Percentiles rank a stretch among this genome's conserved stretches.
Conservation (phyloP, 2,329 filamentous ascomycete genomes). For the Penicillium sp. region DNA sequence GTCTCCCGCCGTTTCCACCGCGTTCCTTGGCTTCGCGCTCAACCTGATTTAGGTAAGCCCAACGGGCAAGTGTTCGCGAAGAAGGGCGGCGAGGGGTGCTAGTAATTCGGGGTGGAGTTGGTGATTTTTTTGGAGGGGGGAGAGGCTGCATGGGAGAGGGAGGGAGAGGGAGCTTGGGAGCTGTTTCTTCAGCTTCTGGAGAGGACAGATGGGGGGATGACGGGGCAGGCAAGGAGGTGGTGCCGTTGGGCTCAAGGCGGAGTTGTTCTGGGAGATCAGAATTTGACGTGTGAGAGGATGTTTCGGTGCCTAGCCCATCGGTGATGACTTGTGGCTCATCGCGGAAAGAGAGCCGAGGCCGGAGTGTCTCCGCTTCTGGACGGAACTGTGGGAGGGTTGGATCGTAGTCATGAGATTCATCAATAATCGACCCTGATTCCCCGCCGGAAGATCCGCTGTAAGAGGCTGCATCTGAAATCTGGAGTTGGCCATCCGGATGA, state of each 20-base stretch:
- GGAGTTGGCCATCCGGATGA: constrained; percentile 8
- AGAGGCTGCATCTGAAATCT: constrained; percentile 1
- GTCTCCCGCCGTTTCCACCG: constrained; percentile 72
- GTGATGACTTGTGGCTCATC: constrained; percentile 7
- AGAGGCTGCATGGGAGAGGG: constrained; percentile 36
- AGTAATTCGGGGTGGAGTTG: constrained; percentile 15
- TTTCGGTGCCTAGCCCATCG: not conserved
- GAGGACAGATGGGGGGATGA: constrained; percentile 31
- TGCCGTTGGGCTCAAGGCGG: constrained; percentile 40
- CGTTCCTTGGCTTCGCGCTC: constrained; percentile 68
- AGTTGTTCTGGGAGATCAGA: constrained; percentile 31
- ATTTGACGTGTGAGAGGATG: constrained; percentile 17
- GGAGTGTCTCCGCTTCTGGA: constrained; percentile 36
- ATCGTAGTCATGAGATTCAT: constrained; percentile 28
- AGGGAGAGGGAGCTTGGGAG: constrained; percentile 34
- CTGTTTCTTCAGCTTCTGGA: constrained; percentile 34
- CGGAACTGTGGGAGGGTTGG: constrained; percentile 50
- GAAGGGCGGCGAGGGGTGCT: constrained; percentile 25
- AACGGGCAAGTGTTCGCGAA: constrained; percentile 44
- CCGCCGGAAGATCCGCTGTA: constrained; percentile 4
- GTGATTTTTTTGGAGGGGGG: constrained; percentile 25
- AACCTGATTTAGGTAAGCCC: constrained; percentile 57
- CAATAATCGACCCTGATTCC: not conserved
- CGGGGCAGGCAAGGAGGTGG: constrained; percentile 32
- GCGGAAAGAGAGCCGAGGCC: constrained; percentile 23